Conservation (phyloP, 2,329 filamentous ascomycete species). For the Monosporascus sp. region DNA sequence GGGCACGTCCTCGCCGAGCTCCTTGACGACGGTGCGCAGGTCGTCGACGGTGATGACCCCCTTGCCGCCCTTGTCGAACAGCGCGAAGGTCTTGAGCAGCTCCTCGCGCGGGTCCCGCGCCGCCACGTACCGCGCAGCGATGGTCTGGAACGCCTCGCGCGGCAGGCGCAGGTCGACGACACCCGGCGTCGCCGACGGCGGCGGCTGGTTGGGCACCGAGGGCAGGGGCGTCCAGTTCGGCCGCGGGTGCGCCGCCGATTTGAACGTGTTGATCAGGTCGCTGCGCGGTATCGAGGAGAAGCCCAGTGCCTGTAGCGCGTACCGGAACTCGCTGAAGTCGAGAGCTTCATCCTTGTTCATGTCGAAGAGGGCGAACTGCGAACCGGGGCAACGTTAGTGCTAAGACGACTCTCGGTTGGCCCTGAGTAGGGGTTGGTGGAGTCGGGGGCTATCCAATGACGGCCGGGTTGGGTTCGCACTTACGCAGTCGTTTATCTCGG, state of each 20-base stretch:
- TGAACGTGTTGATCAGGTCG: conserved; percentile 77
- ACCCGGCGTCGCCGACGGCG: conserved; percentile 50
- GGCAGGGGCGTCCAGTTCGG: conserved; percentile 47
- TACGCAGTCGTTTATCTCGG: conserved; percentile 92
- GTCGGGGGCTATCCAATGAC: not conserved
- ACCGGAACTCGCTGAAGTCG: conserved; percentile 97
- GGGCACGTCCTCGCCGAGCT: conserved; percentile 86
- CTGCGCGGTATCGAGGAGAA: conserved; percentile 79
- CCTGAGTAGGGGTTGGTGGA: not conserved
- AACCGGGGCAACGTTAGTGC: not conserved
- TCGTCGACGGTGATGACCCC: conserved; percentile 87
- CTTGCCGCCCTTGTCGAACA: conserved; percentile 92
- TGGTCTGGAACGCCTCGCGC: conserved; percentile 65
- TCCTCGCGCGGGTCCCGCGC: conserved; percentile 85
- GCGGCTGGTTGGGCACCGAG: conserved; percentile 37
- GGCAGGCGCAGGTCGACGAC: conserved; percentile 66
- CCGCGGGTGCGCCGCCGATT: conserved; percentile 72
- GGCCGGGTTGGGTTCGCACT: conserved; percentile 27
- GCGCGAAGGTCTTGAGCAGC: conserved; percentile 81
- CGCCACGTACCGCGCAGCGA: conserved; percentile 76
- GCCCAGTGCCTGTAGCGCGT: conserved; percentile 90
- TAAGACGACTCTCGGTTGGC: too few relatives aligned
- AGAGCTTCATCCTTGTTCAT: conserved; percentile 91
- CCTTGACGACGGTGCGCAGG: conserved; percentile 78
- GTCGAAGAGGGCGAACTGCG: conserved; percentile 88